A percentile compares a stretch with the other conserved stretches of the same genome.
These are phyloP conservation scores for Ganoderma sinense DNA, from an alignment of 1,284 basidiomycete genomes.

Conservation along the genomic window DNA sequence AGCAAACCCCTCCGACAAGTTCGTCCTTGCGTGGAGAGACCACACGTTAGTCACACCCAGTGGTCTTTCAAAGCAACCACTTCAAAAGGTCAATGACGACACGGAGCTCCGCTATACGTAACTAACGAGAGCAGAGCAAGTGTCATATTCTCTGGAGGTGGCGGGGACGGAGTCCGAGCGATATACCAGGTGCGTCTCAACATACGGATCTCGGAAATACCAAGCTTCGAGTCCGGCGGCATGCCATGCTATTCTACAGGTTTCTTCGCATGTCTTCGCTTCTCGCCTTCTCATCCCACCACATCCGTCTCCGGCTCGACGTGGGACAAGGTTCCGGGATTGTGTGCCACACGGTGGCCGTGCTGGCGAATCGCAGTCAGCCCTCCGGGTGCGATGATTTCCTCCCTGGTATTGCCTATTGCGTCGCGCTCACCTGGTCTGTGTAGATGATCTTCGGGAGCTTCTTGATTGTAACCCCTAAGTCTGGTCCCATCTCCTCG, in stretches of 20 bases:
- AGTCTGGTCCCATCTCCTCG: slow-evolving; percentile 24
- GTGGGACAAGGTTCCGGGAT: slow-evolving; percentile 31
- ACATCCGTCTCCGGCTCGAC: slow-evolving; percentile 13
- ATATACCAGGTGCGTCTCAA: background rate
- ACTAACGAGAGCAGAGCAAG: background rate
- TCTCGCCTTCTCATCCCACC: background rate
- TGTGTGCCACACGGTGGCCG: slow-evolving; percentile 31
- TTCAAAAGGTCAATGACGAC: background rate
- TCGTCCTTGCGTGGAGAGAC: too few relatives aligned
- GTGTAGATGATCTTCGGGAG: slow-evolving; percentile 35
- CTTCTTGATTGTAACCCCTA: slow-evolving; percentile 31
- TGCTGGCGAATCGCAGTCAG: slow-evolving; percentile 16
- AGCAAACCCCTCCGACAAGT: too few relatives aligned
- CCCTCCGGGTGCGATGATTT: background rate
- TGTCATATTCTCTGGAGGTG: background rate
- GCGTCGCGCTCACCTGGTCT: slow-evolving; percentile 22
- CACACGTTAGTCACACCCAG: background rate
- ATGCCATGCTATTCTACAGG: background rate
- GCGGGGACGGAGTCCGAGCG: background rate
- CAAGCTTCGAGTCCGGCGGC: background rate
- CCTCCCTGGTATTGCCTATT: background rate
- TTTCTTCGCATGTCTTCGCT: background rate
- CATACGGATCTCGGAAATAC: background rate
- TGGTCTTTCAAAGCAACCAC: background rate
- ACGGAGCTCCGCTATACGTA: background rate